Conservation (phyloP, 495 filamentous ascomycete genomes). For the Neurospora intermedia region DNA sequence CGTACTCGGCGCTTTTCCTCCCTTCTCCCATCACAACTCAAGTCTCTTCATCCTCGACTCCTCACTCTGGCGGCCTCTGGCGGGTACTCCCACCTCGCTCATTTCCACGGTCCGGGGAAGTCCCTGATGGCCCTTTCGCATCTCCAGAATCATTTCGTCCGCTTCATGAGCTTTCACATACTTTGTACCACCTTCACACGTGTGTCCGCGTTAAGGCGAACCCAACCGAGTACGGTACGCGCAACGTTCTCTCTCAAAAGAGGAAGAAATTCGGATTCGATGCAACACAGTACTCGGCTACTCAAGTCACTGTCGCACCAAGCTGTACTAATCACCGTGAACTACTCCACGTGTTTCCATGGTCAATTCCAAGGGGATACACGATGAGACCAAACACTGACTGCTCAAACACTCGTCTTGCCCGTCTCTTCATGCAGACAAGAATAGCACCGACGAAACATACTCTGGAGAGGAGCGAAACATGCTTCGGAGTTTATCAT, state of each 20-base stretch:
- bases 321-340: neutral
- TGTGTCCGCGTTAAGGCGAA: neutral
- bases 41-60: neutral
- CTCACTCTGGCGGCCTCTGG: neutral
- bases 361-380: neutral
- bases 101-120: neutral
- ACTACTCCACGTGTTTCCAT: neutral
- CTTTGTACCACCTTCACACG: neutral
- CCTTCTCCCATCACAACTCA: neutral
- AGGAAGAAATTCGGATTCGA: neutral
- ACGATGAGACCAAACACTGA: neutral
- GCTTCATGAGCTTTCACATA: neutral
- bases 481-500: neutral
- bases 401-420: neutral
- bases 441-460: neutral
- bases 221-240: neutral
- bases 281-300: neutral
- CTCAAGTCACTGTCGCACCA: neutral
- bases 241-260: neutral
- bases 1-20: neutral
- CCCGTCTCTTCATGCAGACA: neutral
- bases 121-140: neutral
- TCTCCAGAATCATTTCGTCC: neutral
- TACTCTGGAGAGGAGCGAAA: neutral
- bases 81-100: neutral